Conservation (phyloP, 768 basidiomycete species). For the Pleurotus ostreatus region DNA sequence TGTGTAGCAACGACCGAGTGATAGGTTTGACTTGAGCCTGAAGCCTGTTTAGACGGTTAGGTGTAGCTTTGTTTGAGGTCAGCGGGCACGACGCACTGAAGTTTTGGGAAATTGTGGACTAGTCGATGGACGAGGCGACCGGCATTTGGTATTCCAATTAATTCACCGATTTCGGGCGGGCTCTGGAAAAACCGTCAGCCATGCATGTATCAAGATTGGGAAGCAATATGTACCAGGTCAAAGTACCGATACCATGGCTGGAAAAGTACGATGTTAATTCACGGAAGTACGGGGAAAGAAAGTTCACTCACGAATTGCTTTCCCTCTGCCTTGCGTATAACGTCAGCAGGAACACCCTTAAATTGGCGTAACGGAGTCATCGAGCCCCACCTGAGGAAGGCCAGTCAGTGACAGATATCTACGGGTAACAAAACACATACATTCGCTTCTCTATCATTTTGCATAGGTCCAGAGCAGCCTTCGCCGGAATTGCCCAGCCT, state of each 20-base stretch:
- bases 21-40: conserved; percentile 97
- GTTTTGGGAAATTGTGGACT: conserved; percentile 94
- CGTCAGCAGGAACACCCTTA: conserved; percentile 82
- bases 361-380: conserved; percentile 98
- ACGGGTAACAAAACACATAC: conserved; percentile 34
- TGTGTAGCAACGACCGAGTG: conserved; percentile 85
- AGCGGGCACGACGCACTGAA: conserved; percentile 52
- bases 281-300: background rate
- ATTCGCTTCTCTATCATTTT: conserved; percentile 93
- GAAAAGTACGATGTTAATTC: background rate
- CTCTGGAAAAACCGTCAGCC: conserved; percentile 26
- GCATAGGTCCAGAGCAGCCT: conserved; percentile 87
- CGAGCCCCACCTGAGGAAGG: conserved; percentile 76
- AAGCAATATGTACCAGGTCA: conserved; percentile 52
- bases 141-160: conserved; percentile 91
- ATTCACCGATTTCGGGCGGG: conserved; percentile 91
- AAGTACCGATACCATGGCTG: conserved; percentile 98
- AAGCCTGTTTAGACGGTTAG: conserved; percentile 39
- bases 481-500: conserved; percentile 95
- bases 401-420: background rate
- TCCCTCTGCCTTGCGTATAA: conserved; percentile 87
- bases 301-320: conserved; percentile 79
- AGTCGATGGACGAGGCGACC: conserved; percentile 88
- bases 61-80: no score
- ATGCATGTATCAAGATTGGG: background rate